These are phyloP conservation scores for Aegilops sharonensis DNA, from an alignment of 176 grass and related monocot genomes.

Conservation along the genomic window DNA sequence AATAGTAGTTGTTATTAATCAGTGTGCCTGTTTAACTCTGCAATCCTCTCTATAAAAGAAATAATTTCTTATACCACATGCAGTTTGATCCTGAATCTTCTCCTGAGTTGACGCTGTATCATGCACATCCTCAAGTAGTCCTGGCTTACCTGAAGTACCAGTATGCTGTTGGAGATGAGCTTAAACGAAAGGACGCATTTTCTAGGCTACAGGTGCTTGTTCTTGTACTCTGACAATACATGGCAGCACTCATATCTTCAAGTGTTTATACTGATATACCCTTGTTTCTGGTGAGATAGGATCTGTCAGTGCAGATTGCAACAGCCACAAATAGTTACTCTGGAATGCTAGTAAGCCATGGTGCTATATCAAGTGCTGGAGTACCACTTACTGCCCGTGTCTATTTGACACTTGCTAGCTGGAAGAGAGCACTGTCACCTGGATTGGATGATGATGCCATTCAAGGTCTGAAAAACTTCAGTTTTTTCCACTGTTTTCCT, in stretches of 20 bases:
- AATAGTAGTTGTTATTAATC: constrained; percentile 6
- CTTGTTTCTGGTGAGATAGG: constrained; percentile 52
- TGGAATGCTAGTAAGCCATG: constrained; percentile 35
- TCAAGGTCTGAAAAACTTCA: constrained; percentile 51
- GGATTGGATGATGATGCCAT: constrained; percentile 88
- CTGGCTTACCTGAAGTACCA: constrained; percentile 91
- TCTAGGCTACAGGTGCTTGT: constrained; percentile 69
- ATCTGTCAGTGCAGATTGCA: constrained; percentile 71
- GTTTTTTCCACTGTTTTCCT: constrained; percentile 7
- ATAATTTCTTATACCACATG: constrained; percentile 24
- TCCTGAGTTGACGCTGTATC: constrained; percentile 54
- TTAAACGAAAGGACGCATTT: constrained; percentile 82
- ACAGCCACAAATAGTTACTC: constrained; percentile 51
- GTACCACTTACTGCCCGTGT: constrained; percentile 88
- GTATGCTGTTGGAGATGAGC: constrained; percentile 87
- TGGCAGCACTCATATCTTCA: constrained; percentile 7
- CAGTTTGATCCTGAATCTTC: constrained; percentile 94
- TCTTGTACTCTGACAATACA: constrained; percentile 7
- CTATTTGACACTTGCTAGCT: constrained; percentile 90
- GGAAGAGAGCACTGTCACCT: constrained; percentile 91
- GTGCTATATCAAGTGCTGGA: constrained; percentile 45
- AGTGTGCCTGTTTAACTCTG: neutral
- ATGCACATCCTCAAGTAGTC: constrained; percentile 91
- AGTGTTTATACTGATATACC: neutral
- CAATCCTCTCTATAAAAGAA: neutral